A percentile compares a stretch with the other conserved stretches of the same genome.
Evolutionary conservation across 1,284 basidiomycete genomes (phyloP).

Genomic region (Schizopora paradoxa): DNA sequence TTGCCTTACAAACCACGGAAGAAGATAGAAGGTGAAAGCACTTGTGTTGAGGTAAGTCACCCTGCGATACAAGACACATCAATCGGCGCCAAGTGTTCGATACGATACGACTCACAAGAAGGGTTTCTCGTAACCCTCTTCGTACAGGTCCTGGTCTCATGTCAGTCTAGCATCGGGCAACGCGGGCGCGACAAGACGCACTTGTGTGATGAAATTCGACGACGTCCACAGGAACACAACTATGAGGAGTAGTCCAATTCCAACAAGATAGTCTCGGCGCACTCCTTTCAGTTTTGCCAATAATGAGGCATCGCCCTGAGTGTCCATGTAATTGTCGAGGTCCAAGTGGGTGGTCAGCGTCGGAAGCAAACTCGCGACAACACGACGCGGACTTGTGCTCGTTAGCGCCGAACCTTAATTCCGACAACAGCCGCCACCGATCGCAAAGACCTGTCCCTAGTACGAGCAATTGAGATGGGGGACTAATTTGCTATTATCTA

Average conservation of each 20-base stretch:
- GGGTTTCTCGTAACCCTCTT: constrained; percentile 73
- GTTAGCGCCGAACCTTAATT: no score
- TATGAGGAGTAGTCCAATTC: constrained; percentile 66
- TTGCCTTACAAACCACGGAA: constrained; percentile 58
- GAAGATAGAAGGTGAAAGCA: constrained; percentile 83
- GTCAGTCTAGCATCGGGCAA: constrained; percentile 14
- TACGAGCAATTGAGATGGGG: no score
- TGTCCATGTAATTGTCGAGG: no score
- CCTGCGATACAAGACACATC: constrained; percentile 32
- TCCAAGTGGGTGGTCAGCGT: no score
- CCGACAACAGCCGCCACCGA: no score
- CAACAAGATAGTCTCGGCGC: constrained; percentile 55
- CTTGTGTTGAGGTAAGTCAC: constrained; percentile 88
- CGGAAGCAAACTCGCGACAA: no score
- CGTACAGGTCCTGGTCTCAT: constrained; percentile 52
- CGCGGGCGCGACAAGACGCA: constrained; percentile 26
- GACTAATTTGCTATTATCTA: no score
- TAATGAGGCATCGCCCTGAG: neutral
- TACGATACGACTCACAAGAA: constrained; percentile 55
- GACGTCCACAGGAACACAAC: constrained; percentile 86
- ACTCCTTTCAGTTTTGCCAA: neutral
- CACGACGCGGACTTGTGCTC: no score
- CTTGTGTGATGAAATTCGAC: constrained; percentile 78
- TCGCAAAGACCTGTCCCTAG: no score
- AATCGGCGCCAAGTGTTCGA: constrained; percentile 1